A percentile compares a stretch with the other conserved stretches of the same genome.
These are phyloP conservation scores for Elaeis oleifera DNA, from an alignment of 202 grass and related monocot genomes.

Conservation along the genomic window DNA sequence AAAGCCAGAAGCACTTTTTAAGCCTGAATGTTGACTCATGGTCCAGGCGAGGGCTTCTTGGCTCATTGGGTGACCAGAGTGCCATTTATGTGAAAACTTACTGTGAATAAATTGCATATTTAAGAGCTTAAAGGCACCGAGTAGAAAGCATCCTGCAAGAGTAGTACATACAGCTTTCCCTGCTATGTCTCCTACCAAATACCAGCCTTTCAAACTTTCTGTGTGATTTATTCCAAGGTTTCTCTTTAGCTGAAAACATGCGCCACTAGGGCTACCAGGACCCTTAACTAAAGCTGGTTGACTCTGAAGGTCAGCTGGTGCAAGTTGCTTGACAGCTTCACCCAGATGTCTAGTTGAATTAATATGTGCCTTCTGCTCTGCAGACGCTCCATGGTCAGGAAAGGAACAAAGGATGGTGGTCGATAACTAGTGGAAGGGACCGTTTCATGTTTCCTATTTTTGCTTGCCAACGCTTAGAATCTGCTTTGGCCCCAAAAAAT, in stretches of 20 bases:
- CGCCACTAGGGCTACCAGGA: constrained; percentile 25
- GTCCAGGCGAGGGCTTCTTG: constrained; percentile 17
- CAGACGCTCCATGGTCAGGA: constrained; percentile 31
- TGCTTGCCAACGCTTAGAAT: constrained; percentile 53
- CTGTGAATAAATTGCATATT: constrained; percentile 43
- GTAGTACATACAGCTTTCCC: constrained; percentile 58
- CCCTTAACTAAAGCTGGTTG: constrained; percentile 34
- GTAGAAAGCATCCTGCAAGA: constrained; percentile 52
- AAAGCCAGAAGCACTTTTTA: constrained; percentile 23
- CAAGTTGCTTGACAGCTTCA: constrained; percentile 89
- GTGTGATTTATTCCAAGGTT: constrained; percentile 41
- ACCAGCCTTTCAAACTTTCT: constrained; percentile 47
- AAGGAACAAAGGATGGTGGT: constrained; percentile 31
- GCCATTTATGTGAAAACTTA: constrained; percentile 8
- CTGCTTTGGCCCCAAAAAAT: constrained; percentile 74
- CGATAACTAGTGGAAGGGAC: constrained; percentile 29
- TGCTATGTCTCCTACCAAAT: constrained; percentile 33
- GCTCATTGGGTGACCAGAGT: constrained; percentile 11
- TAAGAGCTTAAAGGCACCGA: constrained; percentile 50
- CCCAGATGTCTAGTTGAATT: constrained; percentile 62
- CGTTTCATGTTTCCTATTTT: constrained; percentile 33
- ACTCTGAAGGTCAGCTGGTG: constrained; percentile 49
- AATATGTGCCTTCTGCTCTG: constrained; percentile 41
- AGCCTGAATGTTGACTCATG: constrained; percentile 28
- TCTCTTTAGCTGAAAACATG: constrained; percentile 56